Base-by-base conservation (phyloP, 1,284 basidiomycete genomes). In the Ceratobasidium sp. region DNA sequence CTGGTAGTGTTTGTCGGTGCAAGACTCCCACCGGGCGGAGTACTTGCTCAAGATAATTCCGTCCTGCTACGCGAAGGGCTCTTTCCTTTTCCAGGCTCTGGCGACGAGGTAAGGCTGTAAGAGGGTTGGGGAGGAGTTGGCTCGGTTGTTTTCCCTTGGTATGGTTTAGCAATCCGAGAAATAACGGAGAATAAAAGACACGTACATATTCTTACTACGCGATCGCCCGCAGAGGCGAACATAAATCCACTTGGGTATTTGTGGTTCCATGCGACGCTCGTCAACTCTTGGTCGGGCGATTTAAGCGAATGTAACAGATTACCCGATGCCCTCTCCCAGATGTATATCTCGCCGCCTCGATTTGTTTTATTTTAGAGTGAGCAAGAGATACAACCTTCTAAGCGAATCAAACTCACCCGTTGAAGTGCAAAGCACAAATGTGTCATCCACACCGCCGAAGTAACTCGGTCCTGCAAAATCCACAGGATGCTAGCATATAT, bases 241-340 rank as follows among this genome's bases (percentile, higher is more conserved):
- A 72, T 72, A 29, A 72, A 72, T 19, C 67, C 67, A 27, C 67
- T 72, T 31, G 67, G 67, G 44, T 54, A 72, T 47, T 72, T 72
- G 31, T 72, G 67, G 48, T 72, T 72, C 67, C 67, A 72, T 22
- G 67, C 67, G n/a, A 72, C 48, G 47, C 60, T 72, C 45, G 67
- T 72, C 11, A 41, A 11, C 47, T 72, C 67, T 45, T 72, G 67
- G 47, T 72, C 67, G 1, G 67, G 67, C 45, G 67, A 54, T 29
- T 72, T 72, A 4, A 72, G 67, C 57, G 67, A 72, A 27, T 72
- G 67, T n/a, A 72, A 29, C 15, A 72, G 48, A 22, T 60, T 45
- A 11, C 67, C 67, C 14, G 67, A 72, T 51, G 67, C 36, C 19
- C 67, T 48, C 27, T 72, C 67, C 67, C 67, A 72, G 3, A 72